A percentile compares a stretch with the other conserved stretches of the same genome.
These are phyloP conservation scores for Yarrowia bubula DNA, from an alignment of 805 yeast species.

Conservation along the genomic window DNA sequence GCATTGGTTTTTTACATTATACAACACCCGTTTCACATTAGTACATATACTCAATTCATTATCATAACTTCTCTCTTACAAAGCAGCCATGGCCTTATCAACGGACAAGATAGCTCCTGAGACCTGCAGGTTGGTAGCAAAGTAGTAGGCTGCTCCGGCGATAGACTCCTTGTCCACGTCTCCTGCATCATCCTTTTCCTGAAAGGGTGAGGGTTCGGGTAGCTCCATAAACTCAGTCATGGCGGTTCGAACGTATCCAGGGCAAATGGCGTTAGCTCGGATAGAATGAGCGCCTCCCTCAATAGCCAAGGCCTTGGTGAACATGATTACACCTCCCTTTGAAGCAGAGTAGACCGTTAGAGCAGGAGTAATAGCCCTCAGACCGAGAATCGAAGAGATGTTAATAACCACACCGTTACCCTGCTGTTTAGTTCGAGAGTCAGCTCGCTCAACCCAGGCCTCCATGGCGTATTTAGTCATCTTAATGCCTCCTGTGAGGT, in stretches of 20 bases:
- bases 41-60: background rate
- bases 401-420: conserved; percentile 50
- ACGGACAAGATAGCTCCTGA: conserved; percentile 31
- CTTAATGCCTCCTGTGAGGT: conserved; percentile 60
- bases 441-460: conserved; percentile 47
- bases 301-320: conserved; percentile 55
- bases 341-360: conserved; percentile 65
- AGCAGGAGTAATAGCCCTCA: conserved; percentile 50
- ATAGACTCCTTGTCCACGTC: conserved; percentile 27
- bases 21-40: too few relatives aligned
- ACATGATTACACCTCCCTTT: conserved; percentile 66
- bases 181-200: conserved; percentile 27
- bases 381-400: conserved; percentile 63
- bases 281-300: conserved; percentile 56
- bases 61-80: background rate
- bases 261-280: conserved; percentile 64
- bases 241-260: conserved; percentile 67
- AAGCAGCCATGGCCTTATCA: conserved; percentile 31
- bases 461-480: conserved; percentile 53
- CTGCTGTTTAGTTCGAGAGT: background rate
- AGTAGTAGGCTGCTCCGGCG: conserved; percentile 32
- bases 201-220: conserved; percentile 23
- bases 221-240: conserved; percentile 43
- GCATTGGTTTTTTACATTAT: too few relatives aligned
- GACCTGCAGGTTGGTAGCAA: conserved; percentile 29